phyloP scores from a whole-genome alignment of 495 filamentous ascomycete species.

The Durotheca rogersii region DNA sequence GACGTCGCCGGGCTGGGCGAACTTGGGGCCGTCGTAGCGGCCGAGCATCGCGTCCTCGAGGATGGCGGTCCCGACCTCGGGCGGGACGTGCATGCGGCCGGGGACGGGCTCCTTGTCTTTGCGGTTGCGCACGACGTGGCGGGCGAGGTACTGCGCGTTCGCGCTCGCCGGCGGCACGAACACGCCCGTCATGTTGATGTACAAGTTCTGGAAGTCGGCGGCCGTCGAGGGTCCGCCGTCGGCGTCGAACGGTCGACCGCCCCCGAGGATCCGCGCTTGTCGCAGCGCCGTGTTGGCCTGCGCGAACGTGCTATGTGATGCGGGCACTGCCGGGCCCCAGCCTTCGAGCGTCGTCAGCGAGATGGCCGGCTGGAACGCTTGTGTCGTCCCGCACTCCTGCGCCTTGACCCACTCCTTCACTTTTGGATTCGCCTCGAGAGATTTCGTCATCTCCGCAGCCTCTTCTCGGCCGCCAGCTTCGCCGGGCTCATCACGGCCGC shows the following conservation, averaged over 20 bases:
- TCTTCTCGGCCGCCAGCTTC: neutral
- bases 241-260: constrained; percentile 22
- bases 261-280: constrained; percentile 30
- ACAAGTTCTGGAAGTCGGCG: constrained; percentile 3
- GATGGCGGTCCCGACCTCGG: constrained; percentile 39
- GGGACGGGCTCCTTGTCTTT: too few species aligned
- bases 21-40: constrained; percentile 39
- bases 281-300: constrained; percentile 27
- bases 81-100: too few species aligned
- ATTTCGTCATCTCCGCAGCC: too few species aligned
- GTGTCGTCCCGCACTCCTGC: constrained; percentile 10
- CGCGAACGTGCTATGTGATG: constrained; percentile 9
- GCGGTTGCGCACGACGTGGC: neutral
- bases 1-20: constrained; percentile 35
- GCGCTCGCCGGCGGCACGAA: constrained; percentile 23
- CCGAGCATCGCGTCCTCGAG: constrained; percentile 44
- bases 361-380: constrained; percentile 12
- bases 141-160: constrained; percentile 8
- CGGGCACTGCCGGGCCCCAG: constrained; percentile 22
- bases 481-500: neutral
- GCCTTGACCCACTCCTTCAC: constrained; percentile 12
- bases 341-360: constrained; percentile 21
- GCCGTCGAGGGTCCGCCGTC: neutral
- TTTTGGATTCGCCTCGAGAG: too few species aligned
- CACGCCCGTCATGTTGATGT: constrained; percentile 5